A percentile compares a stretch with the other conserved stretches of the same genome.
Evolutionary conservation across 2,329 filamentous ascomycete species (phyloP).

Genomic region (Ophiostoma triangulosporum): DNA sequence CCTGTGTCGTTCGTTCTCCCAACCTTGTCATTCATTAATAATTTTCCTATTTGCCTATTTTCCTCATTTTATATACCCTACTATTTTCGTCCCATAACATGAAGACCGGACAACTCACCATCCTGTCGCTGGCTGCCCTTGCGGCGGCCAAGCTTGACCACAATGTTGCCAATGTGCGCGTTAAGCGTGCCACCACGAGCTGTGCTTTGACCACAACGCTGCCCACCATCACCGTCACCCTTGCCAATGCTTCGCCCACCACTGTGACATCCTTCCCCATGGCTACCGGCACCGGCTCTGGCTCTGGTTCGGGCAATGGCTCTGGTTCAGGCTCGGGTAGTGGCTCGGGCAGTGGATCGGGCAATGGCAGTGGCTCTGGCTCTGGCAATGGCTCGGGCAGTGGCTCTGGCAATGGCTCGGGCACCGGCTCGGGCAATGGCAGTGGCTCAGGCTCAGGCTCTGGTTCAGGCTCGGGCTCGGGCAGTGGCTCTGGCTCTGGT

Average conservation of each 20-base stretch:
- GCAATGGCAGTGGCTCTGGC: not conserved
- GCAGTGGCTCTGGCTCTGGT: too few species aligned
- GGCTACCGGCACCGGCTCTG: not conserved
- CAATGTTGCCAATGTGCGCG: not conserved
- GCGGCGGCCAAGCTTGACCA: slow-evolving; percentile 3
- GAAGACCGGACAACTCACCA: slow-evolving; percentile 6
- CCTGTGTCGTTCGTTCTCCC: not conserved
- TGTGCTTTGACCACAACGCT: slow-evolving; percentile 11
- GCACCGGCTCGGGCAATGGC: too few species aligned
- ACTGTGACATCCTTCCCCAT: slow-evolving; percentile 5
- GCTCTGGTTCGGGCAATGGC: not conserved
- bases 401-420: not conserved
- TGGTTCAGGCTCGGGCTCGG: too few species aligned
- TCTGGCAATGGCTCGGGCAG: not conserved
- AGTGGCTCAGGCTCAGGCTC: not conserved
- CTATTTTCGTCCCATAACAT: not conserved
- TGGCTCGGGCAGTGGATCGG: not conserved
- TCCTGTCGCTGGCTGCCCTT: slow-evolving; percentile 5
- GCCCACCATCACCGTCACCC: slow-evolving; percentile 10
- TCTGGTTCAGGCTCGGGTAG: not conserved
- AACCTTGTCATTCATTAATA: not conserved
- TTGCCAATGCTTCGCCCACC: not conserved
- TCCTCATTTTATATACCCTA: not conserved
- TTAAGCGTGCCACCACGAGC: not conserved
- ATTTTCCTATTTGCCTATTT: not conserved